phyloP scores from a whole-genome alignment of 345 rosid species.

The Triadica sebifera region DNA sequence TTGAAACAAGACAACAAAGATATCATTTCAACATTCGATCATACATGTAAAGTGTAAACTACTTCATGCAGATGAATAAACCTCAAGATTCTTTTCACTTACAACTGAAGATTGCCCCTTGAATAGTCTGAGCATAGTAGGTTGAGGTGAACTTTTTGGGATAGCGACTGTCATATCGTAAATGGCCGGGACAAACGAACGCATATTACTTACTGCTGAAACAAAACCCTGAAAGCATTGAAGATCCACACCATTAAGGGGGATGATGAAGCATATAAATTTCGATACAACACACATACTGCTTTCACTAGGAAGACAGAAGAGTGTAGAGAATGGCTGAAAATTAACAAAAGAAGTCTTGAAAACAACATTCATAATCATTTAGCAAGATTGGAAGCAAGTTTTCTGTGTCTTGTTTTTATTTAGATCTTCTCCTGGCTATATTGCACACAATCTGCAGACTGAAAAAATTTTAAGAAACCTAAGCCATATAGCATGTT shows the following conservation, averaged over 20 bases:
- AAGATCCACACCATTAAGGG: background rate
- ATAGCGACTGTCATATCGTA: constrained; percentile 88
- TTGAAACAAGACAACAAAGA: background rate
- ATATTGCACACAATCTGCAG: background rate
- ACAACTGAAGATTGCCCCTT: constrained; percentile 94
- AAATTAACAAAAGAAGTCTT: background rate
- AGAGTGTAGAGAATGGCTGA: background rate
- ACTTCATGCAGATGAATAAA: constrained; percentile 13
- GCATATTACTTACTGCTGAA: constrained; percentile 90
- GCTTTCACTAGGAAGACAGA: background rate
- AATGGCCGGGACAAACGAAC: constrained; percentile 91
- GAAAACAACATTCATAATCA: background rate
- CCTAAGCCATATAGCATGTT: background rate
- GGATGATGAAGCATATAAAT: background rate
- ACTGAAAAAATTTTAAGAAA: background rate
- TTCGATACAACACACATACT: background rate
- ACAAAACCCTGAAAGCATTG: constrained; percentile 78
- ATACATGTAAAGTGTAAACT: constrained; percentile 2
- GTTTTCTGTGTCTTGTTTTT: background rate
- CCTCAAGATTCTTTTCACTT: constrained; percentile 14
- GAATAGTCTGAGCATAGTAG: constrained; percentile 82
- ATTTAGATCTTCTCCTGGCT: background rate
- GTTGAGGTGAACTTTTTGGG: constrained; percentile 73
- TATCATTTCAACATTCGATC: constrained; percentile 2
- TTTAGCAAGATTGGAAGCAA: background rate